Base-by-base conservation (phyloP, 352 stramenopile genomes). In the Pythium aquatile region DNA sequence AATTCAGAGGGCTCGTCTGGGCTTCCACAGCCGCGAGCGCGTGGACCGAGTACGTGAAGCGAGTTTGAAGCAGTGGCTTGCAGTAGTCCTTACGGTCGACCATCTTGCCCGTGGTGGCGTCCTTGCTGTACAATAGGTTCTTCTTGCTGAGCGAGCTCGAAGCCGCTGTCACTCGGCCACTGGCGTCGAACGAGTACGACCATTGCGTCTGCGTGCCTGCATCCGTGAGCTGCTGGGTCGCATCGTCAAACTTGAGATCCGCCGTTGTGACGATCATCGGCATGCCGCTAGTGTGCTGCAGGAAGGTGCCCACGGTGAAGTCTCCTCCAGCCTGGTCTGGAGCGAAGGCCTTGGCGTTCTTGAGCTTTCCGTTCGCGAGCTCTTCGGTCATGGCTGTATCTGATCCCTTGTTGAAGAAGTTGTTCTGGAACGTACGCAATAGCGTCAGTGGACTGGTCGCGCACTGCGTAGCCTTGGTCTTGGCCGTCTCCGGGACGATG, bases 391-490 rank as follows among this genome's bases (percentile, higher is more conserved):
- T 35, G 2, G 37, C 37, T 11, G 46, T 66, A 24, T 66, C 59
- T 0, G 59, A 54, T 48, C 59, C 59, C 40, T 66, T 66, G 59
- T 60, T 66, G 28, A 60, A 66, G 30, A 47, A 66, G 51, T 66
- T 66, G 59, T 66, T 66, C 29, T 66, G 49, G 49, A 60, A 59
- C 59, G 59, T 33, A 5, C 59, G 59, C 30, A 60, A 9, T 11
- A 66, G 51, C 28, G 59, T 60, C 13, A 66, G 51, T 1, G 59
- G 49, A 47, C 59, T 60, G 7, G 49, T 44, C 39, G 59, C 59
- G 30, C 59, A 66, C 59, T 66, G 59, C 16, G 24, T 59, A 5
- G 46, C 14, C 3, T 28, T 26, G 26, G 26, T 55, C 44, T 42
- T 65, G 37, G 58, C 51, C 5, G 58, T 14, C 55, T 17, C 24